phyloP scores from a whole-genome alignment of 257 asterid genomes.

The Petrea volubilis region DNA sequence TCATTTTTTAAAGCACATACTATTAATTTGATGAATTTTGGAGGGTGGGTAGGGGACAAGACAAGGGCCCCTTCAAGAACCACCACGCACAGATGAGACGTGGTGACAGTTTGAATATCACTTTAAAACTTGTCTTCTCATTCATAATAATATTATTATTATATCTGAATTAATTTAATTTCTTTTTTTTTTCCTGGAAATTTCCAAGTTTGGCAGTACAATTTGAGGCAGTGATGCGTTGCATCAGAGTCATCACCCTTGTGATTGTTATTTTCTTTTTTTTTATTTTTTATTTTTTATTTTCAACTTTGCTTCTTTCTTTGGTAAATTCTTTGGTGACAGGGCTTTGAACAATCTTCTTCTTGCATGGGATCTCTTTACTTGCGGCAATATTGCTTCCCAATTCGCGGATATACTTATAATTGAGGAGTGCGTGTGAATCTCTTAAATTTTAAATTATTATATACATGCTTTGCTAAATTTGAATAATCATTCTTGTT shows the following conservation, averaged over 20 bases:
- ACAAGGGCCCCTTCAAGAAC: constrained; percentile 17
- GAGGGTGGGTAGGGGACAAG: constrained; percentile 30
- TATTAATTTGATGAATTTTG: background rate
- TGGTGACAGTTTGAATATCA: constrained; percentile 55
- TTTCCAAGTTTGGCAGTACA: constrained; percentile 33
- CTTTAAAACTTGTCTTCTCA: constrained; percentile 54
- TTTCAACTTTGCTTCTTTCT: constrained; percentile 32
- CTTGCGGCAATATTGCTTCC: background rate
- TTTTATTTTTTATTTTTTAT: no score
- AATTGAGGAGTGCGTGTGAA: no score
- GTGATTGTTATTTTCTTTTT: no score
- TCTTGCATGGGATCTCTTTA: constrained; percentile 17
- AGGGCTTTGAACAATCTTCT: constrained; percentile 22
- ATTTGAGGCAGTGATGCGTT: constrained; percentile 36
- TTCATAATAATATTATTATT: background rate
- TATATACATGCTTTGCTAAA: no score
- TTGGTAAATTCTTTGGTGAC: constrained; percentile 21
- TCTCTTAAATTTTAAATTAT: no score
- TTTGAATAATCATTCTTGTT: no score
- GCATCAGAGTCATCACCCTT: constrained; percentile 42
- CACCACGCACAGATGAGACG: constrained; percentile 36
- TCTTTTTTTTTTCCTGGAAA: constrained; percentile 12
- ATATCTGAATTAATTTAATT: background rate
- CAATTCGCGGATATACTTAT: background rate
- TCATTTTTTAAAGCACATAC: no score